A percentile compares a stretch with the other conserved stretches of the same genome.
Evolutionary conservation across 2,329 filamentous ascomycete genomes (phyloP).

Genomic region (Seiridium unicorne): DNA sequence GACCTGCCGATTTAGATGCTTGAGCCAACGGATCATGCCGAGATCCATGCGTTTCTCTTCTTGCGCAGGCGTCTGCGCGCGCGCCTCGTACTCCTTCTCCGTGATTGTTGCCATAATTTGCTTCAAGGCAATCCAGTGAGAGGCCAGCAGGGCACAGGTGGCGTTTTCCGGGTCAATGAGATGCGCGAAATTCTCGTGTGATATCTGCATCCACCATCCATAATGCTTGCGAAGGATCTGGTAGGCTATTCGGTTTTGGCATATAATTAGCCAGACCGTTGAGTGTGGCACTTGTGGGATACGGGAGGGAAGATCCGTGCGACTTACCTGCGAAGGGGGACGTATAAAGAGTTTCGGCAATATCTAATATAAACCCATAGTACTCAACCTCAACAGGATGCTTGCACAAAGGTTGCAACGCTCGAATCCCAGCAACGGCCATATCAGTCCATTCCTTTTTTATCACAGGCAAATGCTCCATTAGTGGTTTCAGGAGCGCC

Average conservation of each 20-base stretch:
- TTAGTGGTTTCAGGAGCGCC: conserved; percentile 39
- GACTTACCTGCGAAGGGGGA: conserved; percentile 52
- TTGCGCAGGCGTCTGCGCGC: conserved; percentile 16
- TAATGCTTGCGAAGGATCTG: conserved; percentile 49
- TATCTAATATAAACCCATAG: conserved; percentile 40
- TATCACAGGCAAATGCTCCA: conserved; percentile 45
- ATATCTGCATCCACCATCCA: conserved; percentile 57
- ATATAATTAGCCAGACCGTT: neutral
- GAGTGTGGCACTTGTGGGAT: neutral
- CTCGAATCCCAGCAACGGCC: conserved; percentile 42
- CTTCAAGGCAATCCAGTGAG: conserved; percentile 55
- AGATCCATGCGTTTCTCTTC: conserved; percentile 28
- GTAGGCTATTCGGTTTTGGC: conserved; percentile 38
- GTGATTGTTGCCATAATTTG: conserved; percentile 52
- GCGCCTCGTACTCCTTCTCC: conserved; percentile 31
- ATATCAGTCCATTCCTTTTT: conserved; percentile 42
- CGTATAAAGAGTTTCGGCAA: conserved; percentile 50
- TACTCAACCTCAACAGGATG: conserved; percentile 44
- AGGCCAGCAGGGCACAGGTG: conserved; percentile 43
- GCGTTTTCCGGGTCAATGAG: conserved; percentile 47
- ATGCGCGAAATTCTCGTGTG: conserved; percentile 49
- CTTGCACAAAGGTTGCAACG: conserved; percentile 41
- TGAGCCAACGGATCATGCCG: conserved; percentile 50
- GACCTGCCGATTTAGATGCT: conserved; percentile 46
- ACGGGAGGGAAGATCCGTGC: neutral